Evolutionary conservation across 2,329 filamentous ascomycete species (phyloP), one percentile per base, ranked within the genome.

Genomic region (Scedosporium dehoogii): DNA sequence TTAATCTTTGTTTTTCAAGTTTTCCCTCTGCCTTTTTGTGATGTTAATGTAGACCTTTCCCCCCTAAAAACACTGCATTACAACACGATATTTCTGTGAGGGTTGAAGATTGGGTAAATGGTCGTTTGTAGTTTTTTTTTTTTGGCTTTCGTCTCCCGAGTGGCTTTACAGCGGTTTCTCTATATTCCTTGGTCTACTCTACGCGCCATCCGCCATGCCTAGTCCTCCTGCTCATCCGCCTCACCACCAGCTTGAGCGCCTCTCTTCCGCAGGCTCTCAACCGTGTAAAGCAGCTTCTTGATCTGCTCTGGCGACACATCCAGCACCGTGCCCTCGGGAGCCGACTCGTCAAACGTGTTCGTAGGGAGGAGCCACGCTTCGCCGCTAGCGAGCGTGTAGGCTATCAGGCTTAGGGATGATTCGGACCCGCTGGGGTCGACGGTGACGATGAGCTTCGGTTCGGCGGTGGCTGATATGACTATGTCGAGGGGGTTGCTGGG

Each of bases 401-500:
- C 48, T 4, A 68, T 57, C 21, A 71, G 59, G 12, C 69, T 62
- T 29, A 66, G 44, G 1, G 29, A 63, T 10, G 42, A 53, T 25
- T 68, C 64, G 9, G 65, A 62, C 44, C 71, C 70, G 46, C 68
- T 65, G 0, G 73, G 68, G 62, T 82, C 78, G 42, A 79, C 65
- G 14, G 78, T 72, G 5, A 76, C 73, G 46, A 79, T 65, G 41
- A 82, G 65, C 61, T 64, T 70, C 21, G 69, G 63, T 6, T 66
- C 63, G 25, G 62, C 64, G 38, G 63, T 62, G 14, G 69, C 65
- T 10, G 73, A 62, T n/a, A 73, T 64, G 29, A 72, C 69, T 10
- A 81, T 69, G 69, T 86, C 83, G 4, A 93, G 80, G 0, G 86
- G 82, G 68, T 90, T 91, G 6, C 88, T 88, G 2, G 79, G 76